phyloP scores from a whole-genome alignment of 106 monocot species.

The Xerophyta viscosa region DNA sequence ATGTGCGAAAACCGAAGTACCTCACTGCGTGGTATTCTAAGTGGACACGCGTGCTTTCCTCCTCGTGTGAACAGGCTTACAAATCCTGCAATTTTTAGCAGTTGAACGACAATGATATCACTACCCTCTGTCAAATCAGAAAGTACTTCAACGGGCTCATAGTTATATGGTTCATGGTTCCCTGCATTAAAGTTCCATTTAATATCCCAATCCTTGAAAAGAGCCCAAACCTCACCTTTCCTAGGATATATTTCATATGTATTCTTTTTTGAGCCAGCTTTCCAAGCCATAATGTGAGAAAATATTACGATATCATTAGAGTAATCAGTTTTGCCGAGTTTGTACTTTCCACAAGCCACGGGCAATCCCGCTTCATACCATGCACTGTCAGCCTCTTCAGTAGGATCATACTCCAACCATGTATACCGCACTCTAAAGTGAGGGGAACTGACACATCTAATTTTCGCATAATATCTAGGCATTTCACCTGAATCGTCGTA shows the following conservation, averaged over 20 bases:
- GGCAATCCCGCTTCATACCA: constrained; percentile 21
- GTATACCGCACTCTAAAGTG: constrained; percentile 24
- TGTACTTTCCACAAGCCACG: constrained; percentile 31
- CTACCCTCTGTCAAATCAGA: constrained; percentile 30
- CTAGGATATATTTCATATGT: constrained; percentile 27
- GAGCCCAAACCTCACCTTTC: constrained; percentile 53
- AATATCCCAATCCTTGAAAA: constrained; percentile 29
- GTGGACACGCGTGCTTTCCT: not conserved
- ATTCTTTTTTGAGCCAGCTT: constrained; percentile 14
- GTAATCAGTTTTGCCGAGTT: constrained; percentile 12
- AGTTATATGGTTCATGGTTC: constrained; percentile 26
- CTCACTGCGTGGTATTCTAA: constrained; percentile 26
- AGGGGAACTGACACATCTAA: constrained; percentile 12
- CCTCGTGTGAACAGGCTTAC: constrained; percentile 46
- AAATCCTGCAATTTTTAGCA: constrained; percentile 62
- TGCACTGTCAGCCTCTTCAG: not conserved
- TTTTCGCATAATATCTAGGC: constrained; percentile 60
- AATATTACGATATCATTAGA: constrained; percentile 16
- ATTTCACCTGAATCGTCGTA: constrained; percentile 65
- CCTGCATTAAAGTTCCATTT: constrained; percentile 31
- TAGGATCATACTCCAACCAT: constrained; percentile 38
- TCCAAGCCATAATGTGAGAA: constrained; percentile 29
- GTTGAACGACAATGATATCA: constrained; percentile 20
- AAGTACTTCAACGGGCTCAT: constrained; percentile 66
- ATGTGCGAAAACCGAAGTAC: constrained; percentile 42